phyloP scores from a whole-genome alignment of 2,329 filamentous ascomycete species.

The Atkinsonella hypoxylon region DNA sequence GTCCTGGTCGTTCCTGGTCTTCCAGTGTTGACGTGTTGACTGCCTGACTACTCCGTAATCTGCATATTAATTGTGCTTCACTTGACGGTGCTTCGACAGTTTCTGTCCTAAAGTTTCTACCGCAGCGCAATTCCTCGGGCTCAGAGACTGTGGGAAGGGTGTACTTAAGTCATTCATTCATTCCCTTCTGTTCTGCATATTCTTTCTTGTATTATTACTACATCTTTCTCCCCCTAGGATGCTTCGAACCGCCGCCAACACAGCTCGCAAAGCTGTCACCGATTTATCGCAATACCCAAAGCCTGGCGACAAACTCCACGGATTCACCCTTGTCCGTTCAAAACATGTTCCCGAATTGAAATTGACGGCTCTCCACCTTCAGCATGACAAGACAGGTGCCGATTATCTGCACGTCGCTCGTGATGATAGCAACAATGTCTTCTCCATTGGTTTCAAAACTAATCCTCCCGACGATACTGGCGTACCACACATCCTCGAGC shows the following conservation, averaged over 20 bases:
- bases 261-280: constrained; percentile 54
- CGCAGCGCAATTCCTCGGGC: neutral
- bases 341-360: constrained; percentile 93
- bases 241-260: constrained; percentile 40
- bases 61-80: no score
- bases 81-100: no score
- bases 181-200: neutral
- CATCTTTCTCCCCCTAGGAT: constrained; percentile 20
- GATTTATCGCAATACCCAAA: constrained; percentile 65
- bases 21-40: no score
- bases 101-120: no score
- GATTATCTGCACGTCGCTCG: constrained; percentile 92
- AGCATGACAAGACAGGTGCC: constrained; percentile 90
- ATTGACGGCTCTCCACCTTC: constrained; percentile 77
- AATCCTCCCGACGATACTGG: constrained; percentile 95
- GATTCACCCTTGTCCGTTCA: constrained; percentile 78
- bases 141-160: neutral
- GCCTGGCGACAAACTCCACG: constrained; percentile 76
- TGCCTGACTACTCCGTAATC: no score
- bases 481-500: constrained; percentile 92
- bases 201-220: neutral
- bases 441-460: constrained; percentile 98
- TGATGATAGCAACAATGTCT: constrained; percentile 98
- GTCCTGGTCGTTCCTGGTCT: no score
- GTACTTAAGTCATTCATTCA: neutral